Conservation (phyloP, 495 filamentous ascomycete genomes). For the Geopyxis carbonaria region DNA sequence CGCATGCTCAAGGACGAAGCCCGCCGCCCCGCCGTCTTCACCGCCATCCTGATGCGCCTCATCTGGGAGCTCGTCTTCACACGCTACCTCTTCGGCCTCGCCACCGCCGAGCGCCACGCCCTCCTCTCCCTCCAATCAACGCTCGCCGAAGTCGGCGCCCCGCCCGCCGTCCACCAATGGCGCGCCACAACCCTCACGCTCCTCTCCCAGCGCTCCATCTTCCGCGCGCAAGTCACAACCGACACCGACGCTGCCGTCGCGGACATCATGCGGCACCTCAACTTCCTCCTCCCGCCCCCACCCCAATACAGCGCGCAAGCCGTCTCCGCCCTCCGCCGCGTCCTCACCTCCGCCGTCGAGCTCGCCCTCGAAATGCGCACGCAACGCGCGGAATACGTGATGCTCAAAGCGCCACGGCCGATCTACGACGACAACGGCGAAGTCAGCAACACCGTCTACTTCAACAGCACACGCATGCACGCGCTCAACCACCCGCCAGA, state of each 20-base stretch:
- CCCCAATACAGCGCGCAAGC: constrained; percentile 55
- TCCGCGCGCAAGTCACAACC: constrained; percentile 54
- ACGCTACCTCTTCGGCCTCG: constrained; percentile 94
- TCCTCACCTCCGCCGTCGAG: constrained; percentile 65
- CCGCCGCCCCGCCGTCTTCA: constrained; percentile 76
- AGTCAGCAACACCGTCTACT: constrained; percentile 59
- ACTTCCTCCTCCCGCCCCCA: constrained; percentile 66
- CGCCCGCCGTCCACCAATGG: constrained; percentile 72
- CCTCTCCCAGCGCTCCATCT: constrained; percentile 56
- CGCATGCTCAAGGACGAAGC: constrained; percentile 70
- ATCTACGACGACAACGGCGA: constrained; percentile 90
- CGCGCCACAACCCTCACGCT: constrained; percentile 83
- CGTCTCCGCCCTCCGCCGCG: constrained; percentile 60
- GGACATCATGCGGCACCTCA: constrained; percentile 64
- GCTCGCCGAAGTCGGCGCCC: constrained; percentile 59
- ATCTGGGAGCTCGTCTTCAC: constrained; percentile 97
- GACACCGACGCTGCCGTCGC: constrained; percentile 82
- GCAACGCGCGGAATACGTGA: constrained; percentile 88
- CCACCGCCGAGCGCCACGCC: constrained; percentile 89
- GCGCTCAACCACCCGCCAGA: constrained; percentile 49
- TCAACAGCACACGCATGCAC: constrained; percentile 85
- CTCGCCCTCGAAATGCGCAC: constrained; percentile 92
- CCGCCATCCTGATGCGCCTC: constrained; percentile 95
- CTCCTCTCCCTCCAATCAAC: constrained; percentile 85
- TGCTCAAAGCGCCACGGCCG: constrained; percentile 88